phyloP scores from a whole-genome alignment of 352 stramenopile species.

The Phytophthora rubi region DNA sequence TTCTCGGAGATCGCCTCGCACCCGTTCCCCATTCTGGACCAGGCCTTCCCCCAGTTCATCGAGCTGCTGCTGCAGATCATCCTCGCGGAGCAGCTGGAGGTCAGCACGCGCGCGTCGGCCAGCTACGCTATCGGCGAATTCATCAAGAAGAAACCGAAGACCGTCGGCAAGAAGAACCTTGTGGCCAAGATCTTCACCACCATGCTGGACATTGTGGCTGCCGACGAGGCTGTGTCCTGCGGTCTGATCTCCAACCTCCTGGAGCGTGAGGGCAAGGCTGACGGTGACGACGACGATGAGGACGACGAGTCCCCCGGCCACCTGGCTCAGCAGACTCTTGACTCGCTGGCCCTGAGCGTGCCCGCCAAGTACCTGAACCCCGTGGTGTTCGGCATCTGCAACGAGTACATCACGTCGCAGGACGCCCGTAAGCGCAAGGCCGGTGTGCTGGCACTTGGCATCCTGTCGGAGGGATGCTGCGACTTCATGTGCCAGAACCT shows the following conservation, averaged over 20 bases:
- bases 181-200: conserved; percentile 86
- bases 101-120: conserved; percentile 79
- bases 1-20: conserved; percentile 88
- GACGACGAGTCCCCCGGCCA: conserved; percentile 84
- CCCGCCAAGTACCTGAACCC: conserved; percentile 85
- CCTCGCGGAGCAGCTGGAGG: conserved; percentile 74
- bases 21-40: conserved; percentile 85
- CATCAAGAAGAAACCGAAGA: conserved; percentile 91
- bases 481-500: conserved; percentile 96
- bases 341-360: conserved; percentile 82
- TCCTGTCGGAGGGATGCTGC: conserved; percentile 97
- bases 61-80: conserved; percentile 87
- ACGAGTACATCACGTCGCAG: conserved; percentile 91
- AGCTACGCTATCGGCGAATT: conserved; percentile 86
- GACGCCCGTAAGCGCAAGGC: conserved; percentile 95
- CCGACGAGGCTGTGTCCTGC: conserved; percentile 80
- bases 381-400: conserved; percentile 79
- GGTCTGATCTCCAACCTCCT: conserved; percentile 86
- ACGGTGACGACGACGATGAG: conserved; percentile 72
- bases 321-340: conserved; percentile 85
- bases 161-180: conserved; percentile 85
- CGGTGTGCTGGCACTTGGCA: conserved; percentile 95
- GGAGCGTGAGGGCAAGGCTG: conserved; percentile 64
- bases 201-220: conserved; percentile 86
- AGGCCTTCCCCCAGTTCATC: conserved; percentile 81